Evolutionary conservation across 2,329 filamentous ascomycete species (phyloP).

Genomic region (Lizonia empirigonia): DNA sequence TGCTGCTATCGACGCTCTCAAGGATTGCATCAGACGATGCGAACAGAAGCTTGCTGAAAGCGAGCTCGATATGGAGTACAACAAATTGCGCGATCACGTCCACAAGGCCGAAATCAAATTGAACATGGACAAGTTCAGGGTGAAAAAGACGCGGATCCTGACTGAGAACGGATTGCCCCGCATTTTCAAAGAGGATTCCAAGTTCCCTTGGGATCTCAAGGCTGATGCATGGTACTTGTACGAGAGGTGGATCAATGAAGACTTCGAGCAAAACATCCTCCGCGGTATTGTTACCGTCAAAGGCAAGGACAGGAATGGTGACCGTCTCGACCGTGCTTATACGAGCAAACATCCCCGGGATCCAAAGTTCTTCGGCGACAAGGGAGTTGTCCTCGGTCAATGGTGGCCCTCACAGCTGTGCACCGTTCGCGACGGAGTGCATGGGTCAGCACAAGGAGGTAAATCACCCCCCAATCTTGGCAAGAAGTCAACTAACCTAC

Average conservation of each 20-base stretch:
- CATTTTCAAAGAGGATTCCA: slow-evolving; percentile 45
- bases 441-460: slow-evolving; percentile 53
- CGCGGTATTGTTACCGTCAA: slow-evolving; percentile 48
- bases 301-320: slow-evolving; percentile 29
- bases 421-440: slow-evolving; percentile 59
- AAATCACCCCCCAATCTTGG: neutral
- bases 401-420: slow-evolving; percentile 63
- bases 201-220: slow-evolving; percentile 54
- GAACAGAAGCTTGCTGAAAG: slow-evolving; percentile 10
- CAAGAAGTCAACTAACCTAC: neutral
- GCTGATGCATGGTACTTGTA: slow-evolving; percentile 56
- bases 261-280: slow-evolving; percentile 54
- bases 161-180: slow-evolving; percentile 47
- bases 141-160: slow-evolving; percentile 47
- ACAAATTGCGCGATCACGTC: slow-evolving; percentile 44
- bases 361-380: slow-evolving; percentile 42
- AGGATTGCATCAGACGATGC: slow-evolving; percentile 30
- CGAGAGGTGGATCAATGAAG: slow-evolving; percentile 50
- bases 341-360: slow-evolving; percentile 21
- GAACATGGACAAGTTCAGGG: slow-evolving; percentile 35
- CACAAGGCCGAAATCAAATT: slow-evolving; percentile 49
- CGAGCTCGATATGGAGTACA: slow-evolving; percentile 25
- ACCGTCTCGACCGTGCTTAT: slow-evolving; percentile 31
- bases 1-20: slow-evolving; percentile 29
- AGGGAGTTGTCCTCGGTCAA: slow-evolving; percentile 52